phyloP scores from a whole-genome alignment of 495 filamentous ascomycete genomes.

The Penicillium taxi region DNA sequence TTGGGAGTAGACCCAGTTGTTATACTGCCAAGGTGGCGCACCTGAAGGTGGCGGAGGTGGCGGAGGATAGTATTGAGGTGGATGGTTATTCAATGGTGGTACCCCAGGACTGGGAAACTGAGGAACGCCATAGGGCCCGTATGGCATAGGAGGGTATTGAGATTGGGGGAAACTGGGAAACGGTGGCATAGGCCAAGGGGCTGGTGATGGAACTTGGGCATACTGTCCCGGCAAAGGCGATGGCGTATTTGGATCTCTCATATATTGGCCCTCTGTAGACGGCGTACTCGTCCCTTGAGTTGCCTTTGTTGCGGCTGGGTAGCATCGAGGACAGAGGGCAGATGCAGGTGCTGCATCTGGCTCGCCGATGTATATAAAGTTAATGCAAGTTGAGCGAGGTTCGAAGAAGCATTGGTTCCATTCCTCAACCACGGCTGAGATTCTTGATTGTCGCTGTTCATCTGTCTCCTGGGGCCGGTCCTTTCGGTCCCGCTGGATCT shows the following conservation, averaged over 20 bases:
- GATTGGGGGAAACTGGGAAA: conserved; percentile 15
- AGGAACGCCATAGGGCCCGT: conserved; percentile 19
- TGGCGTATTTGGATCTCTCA: conserved; percentile 5
- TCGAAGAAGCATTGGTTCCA: conserved; percentile 49
- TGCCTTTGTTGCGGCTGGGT: conserved; percentile 34
- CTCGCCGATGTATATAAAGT: conserved; percentile 33
- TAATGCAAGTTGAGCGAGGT: conserved; percentile 31
- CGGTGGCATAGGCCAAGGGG: conserved; percentile 10
- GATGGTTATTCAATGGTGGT: conserved; percentile 19
- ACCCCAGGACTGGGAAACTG: conserved; percentile 9
- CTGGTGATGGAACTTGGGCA: conserved; percentile 10
- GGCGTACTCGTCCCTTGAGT: conserved; percentile 13
- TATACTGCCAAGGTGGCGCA: conserved; percentile 26
- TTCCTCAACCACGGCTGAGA: conserved; percentile 39
- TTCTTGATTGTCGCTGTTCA: conserved; percentile 32
- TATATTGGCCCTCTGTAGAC: conserved; percentile 7
- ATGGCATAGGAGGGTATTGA: conserved; percentile 7
- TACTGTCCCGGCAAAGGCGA: conserved; percentile 15
- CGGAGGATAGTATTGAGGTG: conserved; percentile 22
- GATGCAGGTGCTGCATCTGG: conserved; percentile 33
- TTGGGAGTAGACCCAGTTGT: conserved; percentile 19
- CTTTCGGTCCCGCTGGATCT: conserved; percentile 37
- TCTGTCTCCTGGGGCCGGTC: conserved; percentile 38
- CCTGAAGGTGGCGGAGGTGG: conserved; percentile 17
- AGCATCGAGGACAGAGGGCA: conserved; percentile 38